Base-by-base conservation (phyloP, 2,329 filamentous ascomycete species). In the Myriosclerotinia duriaeana region DNA sequence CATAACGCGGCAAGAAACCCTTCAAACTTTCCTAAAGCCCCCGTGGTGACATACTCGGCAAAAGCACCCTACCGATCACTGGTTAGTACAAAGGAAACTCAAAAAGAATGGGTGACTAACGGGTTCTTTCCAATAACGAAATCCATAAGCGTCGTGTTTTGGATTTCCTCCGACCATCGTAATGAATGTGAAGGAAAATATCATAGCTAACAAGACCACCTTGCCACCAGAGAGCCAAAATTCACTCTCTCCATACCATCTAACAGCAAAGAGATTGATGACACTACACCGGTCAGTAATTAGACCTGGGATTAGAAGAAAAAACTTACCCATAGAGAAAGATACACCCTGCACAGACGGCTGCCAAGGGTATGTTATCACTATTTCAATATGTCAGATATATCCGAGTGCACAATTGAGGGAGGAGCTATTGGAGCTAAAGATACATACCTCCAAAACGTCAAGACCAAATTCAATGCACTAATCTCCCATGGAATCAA, bases 161-260 rank as follows among this genome's bases (percentile, higher is more conserved):
- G 91, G 91, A 71, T 93, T 93, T 40, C 89, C 91, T 46, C 90
- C 91, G 9, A 92, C 80, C 72, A 74, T 85, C 59, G 87, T 88
- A 71, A 94, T 82, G 74, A 94, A 90, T n/a, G 91, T 93, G 78
- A 89, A 93, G 75, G 80, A 69, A 48, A 74, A 73, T 15, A 74
- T 53, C 64, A 73, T 72, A 42, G 67, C 78, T 74, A 91, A 87
- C 63, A 91, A 68, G 5, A 73, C 44, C 7, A 74, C 59, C 58
- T 74, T 74, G 3, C 72, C 72, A 34, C 68, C 67, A 30, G 84
- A 83, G 3, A 87, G 79, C 83, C 84, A 88, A 72, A 93, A 93
- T 74, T 93, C 90, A 14, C 88, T 85, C 75, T 91, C 88, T 69
- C 89, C 88, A 72, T 87, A 90, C 78, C 80, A 86, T 69, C 85